phyloP scores from a whole-genome alignment of 768 basidiomycete genomes.

The Phallus indusiatus region DNA sequence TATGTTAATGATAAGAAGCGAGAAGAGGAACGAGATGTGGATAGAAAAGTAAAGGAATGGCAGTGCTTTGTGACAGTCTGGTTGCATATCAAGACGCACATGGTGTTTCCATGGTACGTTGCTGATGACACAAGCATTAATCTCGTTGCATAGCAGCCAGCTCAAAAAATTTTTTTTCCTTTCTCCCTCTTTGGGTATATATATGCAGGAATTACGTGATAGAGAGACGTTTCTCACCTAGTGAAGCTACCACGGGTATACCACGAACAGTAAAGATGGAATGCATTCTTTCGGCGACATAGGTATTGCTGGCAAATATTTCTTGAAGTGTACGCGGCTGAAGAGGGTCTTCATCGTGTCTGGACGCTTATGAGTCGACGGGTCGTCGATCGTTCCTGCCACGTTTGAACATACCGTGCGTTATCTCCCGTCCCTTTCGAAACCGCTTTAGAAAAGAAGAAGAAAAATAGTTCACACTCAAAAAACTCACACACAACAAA shows the following conservation, averaged over 20 bases:
- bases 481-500: slow-evolving; percentile 71
- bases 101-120: background rate
- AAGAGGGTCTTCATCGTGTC: slow-evolving; percentile 78
- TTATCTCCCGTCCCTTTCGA: slow-evolving; percentile 66
- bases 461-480: slow-evolving; percentile 3
- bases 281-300: slow-evolving; percentile 59
- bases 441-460: background rate
- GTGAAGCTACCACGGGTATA: slow-evolving; percentile 71
- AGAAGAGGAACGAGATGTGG: background rate
- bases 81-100: background rate
- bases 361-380: slow-evolving; percentile 18
- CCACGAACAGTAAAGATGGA: slow-evolving; percentile 58
- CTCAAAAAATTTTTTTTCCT: background rate
- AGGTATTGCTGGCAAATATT: slow-evolving; percentile 66
- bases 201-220: background rate
- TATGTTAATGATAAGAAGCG: slow-evolving; percentile 1
- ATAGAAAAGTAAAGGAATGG: background rate
- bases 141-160: background rate
- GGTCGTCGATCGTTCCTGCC: background rate
- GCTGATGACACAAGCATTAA: background rate
- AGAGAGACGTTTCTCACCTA: slow-evolving; percentile 44
- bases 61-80: background rate
- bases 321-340: slow-evolving; percentile 74
- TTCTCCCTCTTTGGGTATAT: background rate
- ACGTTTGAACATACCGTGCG: slow-evolving; percentile 38